Base-by-base conservation (phyloP, 1,284 basidiomycete species). In the Coniferiporia sulphurascens region DNA sequence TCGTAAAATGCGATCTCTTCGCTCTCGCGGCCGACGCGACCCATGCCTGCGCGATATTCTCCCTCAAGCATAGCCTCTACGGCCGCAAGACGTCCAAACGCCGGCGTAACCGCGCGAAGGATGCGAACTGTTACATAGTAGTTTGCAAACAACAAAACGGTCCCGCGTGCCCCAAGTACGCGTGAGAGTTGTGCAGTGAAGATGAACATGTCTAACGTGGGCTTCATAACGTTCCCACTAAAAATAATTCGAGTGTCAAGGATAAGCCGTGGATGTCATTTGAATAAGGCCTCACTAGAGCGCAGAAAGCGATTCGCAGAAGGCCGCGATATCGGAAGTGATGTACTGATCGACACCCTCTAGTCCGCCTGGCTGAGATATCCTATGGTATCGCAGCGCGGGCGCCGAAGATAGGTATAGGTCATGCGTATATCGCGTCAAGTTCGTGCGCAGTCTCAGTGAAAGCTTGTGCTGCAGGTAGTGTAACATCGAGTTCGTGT, bases 1-100 rank as follows among this genome's bases (percentile, higher is more conserved):
- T 95, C 87, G 73, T 99, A 99, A 70, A 99, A 98, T 84, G 95
- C 95, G 49, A 99, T 84, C 72, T 99, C 95, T 71, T 99, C 95
- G 13, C 90, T 86, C 68, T 98, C 95, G 62, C 95, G 81, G 2
- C 92, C 95, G 4, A 98, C 83, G 22, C 95, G 75, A 0, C 89
- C 88, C 70, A 98, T 89, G 0, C 94, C 95, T 0, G 87, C 85
- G 36, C 95, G 80, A 69, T 97, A 98, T 67, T 98, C 95, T 13
- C 96, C 96, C 69, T 90, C 88, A 19, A 91, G 70, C 49, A 89
- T 85, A 0, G 94, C 92, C 70, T 98, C 94, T 4, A 93, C 83
- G 0, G 93, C 92, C 0, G 95, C 93, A 27, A 99, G 81, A 51
- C 89, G 85, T 0, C 95, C 96, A 72, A 99, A 99, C 0, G 95